Evolutionary conservation across 2,329 filamentous ascomycete species (phyloP), one percentile per base, ranked within the genome.

Genomic region (Botrytis fragariae): DNA sequence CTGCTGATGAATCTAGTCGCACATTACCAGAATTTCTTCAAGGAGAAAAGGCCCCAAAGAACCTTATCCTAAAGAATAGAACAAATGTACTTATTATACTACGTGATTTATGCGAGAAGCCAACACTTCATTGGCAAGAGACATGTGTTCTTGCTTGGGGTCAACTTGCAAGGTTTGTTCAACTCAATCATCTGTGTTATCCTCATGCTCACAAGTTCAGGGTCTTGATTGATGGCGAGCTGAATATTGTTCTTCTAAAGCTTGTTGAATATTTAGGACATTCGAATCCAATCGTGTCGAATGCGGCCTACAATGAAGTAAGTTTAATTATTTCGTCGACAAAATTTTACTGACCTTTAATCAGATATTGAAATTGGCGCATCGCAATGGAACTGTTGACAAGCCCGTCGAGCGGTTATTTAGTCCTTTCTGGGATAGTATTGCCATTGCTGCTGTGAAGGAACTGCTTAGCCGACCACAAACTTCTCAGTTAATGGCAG

Each of bases 241-340:
- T 97, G 72, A 96, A 96, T 77, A 88, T 98, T 70, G 92, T 96
- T 35, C 85, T 99, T 44, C 87, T 97, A 72, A 91, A 93, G 76
- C 87, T 98, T 10, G 86, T 98, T 14, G 93, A 97, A 73, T 97
- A 96, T 80, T 85, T 98, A 14, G 95, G 95, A 12, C 92, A 96
- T 82, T 86, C 88, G 60, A 97, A 97, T 81, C 88, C 89, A 57
- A 88, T 97, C 45, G 86, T 97, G 14, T 93, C 91, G 71, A 92
- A 91, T 7, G 88, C 94, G 76, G 93, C 95, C 5, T 96, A 94
- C 81, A 92, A 92, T 76, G 95, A 97, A 83, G 89, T 93, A 69
- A 70, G 89, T 39, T 14, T 69, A 70, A 18, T 20, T n/a, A 9
- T 16, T 20, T 18, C 14, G n/a, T 44, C 32, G 48, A 4, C 1